These are phyloP conservation scores for Penicillium sp. DNA, from an alignment of 2,329 filamentous ascomycete genomes.

Conservation along the genomic window DNA sequence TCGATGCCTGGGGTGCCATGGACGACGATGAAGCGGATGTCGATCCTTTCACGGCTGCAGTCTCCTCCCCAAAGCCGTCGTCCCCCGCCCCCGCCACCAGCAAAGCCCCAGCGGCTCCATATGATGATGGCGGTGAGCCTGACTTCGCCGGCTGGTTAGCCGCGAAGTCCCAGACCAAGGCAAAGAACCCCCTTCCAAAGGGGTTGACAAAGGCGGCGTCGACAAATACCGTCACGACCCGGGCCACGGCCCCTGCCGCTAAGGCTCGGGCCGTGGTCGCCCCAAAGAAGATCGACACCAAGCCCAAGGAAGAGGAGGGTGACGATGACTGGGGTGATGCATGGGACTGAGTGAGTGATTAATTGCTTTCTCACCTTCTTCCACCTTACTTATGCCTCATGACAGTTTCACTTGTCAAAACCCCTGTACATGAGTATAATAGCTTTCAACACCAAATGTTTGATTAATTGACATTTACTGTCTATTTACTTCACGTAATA, in stretches of 20 bases:
- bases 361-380: not conserved
- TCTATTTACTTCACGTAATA: no score
- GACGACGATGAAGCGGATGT: conserved; percentile 55
- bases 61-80: conserved; percentile 26
- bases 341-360: conserved; percentile 42
- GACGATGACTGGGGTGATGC: conserved; percentile 53
- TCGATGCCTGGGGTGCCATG: conserved; percentile 73
- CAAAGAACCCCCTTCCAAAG: conserved; percentile 75
- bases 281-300: conserved; percentile 69
- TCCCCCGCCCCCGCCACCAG: conserved; percentile 31
- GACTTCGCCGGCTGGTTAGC: conserved; percentile 96
- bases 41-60: conserved; percentile 39
- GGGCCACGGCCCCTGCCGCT: conserved; percentile 40
- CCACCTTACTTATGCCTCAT: not conserved
- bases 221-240: conserved; percentile 35
- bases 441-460: no score
- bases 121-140: conserved; percentile 83
- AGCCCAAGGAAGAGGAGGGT: conserved; percentile 51
- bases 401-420: not conserved
- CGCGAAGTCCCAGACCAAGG: conserved; percentile 76
- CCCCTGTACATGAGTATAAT: no score
- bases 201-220: conserved; percentile 67
- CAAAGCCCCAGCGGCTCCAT: conserved; percentile 53
- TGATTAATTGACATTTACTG: no score
- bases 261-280: conserved; percentile 52